Conservation (phyloP, 139 green algal genomes). For the Chlamydomonas eustigma region DNA sequence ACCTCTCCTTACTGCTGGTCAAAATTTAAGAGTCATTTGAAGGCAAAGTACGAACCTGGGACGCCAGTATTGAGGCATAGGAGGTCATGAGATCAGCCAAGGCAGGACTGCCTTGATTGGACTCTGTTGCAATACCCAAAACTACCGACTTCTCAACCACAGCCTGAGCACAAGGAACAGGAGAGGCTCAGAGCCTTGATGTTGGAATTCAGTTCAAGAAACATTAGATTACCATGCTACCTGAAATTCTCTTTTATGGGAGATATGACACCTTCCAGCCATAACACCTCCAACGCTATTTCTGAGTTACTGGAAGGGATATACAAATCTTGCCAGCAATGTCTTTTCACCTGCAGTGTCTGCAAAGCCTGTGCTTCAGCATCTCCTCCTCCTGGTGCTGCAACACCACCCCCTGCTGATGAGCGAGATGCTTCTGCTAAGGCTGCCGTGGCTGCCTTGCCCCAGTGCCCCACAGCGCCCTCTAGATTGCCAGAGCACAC, state of each 20-base stretch:
- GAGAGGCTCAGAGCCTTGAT: background rate
- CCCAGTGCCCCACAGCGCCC: conserved; percentile 73
- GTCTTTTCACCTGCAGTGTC: too few relatives aligned
- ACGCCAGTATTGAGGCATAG: conserved; percentile 80
- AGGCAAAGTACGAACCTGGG: conserved; percentile 42
- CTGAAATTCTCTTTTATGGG: too few relatives aligned
- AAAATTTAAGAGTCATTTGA: background rate
- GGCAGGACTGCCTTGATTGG: conserved; percentile 37
- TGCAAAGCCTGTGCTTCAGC: too few relatives aligned
- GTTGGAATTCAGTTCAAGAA: too few relatives aligned
- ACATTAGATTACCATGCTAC: too few relatives aligned
- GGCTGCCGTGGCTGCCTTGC: conserved; percentile 12
- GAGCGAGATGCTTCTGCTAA: too few relatives aligned
- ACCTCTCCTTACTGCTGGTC: background rate
- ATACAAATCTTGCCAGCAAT: too few relatives aligned
- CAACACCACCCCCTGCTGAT: too few relatives aligned
- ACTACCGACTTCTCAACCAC: conserved; percentile 94
- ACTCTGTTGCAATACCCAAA: conserved; percentile 68
- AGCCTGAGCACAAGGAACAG: conserved; percentile 37
- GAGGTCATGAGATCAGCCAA: conserved; percentile 74
- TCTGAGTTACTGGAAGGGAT: too few relatives aligned
- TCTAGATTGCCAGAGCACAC: conserved; percentile 88
- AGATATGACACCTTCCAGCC: too few relatives aligned
- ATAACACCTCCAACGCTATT: too few relatives aligned
- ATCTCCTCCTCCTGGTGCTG: too few relatives aligned